These are phyloP conservation scores for Neurospora sp. DNA, from an alignment of 495 filamentous ascomycete species.

Conservation along the genomic window DNA sequence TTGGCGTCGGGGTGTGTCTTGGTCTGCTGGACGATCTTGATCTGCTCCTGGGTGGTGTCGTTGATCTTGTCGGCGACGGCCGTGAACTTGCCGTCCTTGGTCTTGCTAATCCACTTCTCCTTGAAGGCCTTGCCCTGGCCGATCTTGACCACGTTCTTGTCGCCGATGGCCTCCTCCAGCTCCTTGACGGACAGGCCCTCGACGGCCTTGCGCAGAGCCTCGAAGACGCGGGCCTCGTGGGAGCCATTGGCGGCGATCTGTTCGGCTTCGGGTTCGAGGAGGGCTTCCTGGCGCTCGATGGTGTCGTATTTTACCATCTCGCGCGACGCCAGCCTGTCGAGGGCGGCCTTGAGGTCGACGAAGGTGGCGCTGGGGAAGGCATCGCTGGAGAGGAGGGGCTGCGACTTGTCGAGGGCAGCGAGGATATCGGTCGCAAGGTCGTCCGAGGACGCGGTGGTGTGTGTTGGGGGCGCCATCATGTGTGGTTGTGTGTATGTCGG, in stretches of 20 bases:
- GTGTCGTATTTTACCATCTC: slow-evolving; percentile 81
- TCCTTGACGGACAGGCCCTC: slow-evolving; percentile 74
- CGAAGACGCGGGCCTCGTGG: slow-evolving; percentile 91
- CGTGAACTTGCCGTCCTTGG: slow-evolving; percentile 47
- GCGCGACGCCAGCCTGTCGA: slow-evolving; percentile 73
- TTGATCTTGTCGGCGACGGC: slow-evolving; percentile 51
- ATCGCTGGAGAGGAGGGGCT: slow-evolving; percentile 60
- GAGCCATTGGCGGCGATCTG: slow-evolving; percentile 74
- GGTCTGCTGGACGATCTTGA: slow-evolving; percentile 58
- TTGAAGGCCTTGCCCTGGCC: slow-evolving; percentile 96
- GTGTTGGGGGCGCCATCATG: slow-evolving; percentile 1
- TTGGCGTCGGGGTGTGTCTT: slow-evolving; percentile 60
- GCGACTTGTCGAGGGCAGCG: slow-evolving; percentile 49
- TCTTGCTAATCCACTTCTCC: slow-evolving; percentile 91
- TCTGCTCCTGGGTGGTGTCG: slow-evolving; percentile 65
- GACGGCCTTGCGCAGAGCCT: slow-evolving; percentile 65
- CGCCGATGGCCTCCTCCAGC: slow-evolving; percentile 60
- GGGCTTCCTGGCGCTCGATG: slow-evolving; percentile 64
- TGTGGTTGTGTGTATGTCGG: not conserved
- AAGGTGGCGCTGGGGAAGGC: slow-evolving; percentile 67
- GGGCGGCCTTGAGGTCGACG: slow-evolving; percentile 67
- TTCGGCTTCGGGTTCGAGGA: slow-evolving; percentile 69
- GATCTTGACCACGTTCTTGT: slow-evolving; percentile 74
- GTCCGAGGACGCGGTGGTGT: slow-evolving; percentile 14
- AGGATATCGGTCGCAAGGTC: slow-evolving; percentile 59